Evolutionary conservation across 1,139 yeast species (phyloP).

Genomic region (Scheffersomyces quercinus): DNA sequence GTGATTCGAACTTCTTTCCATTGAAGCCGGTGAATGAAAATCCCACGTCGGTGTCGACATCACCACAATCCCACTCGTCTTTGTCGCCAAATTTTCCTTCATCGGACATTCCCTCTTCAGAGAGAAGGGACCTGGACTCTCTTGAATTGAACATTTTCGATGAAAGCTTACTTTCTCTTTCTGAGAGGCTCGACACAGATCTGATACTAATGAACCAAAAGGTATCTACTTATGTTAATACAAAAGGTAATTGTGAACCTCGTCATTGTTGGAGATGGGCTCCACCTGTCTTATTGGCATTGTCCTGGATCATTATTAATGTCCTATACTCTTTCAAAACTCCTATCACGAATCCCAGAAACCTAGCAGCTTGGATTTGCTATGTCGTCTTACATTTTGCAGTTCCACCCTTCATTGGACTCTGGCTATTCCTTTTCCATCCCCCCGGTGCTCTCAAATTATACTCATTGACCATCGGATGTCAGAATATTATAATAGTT

Average conservation of each 20-base stretch:
- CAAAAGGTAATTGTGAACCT: constrained; percentile 3
- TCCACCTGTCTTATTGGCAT: constrained; percentile 13
- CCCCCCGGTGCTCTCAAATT: constrained; percentile 16
- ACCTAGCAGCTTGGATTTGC: constrained; percentile 14
- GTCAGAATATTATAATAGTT: constrained; percentile 12
- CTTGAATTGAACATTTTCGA: too few relatives aligned
- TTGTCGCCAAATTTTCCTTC: too few relatives aligned
- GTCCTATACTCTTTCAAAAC: constrained; percentile 8
- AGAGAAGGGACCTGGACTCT: too few relatives aligned
- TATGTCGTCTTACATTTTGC: constrained; percentile 15
- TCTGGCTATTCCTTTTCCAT: constrained; percentile 16
- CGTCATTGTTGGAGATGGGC: constrained; percentile 11
- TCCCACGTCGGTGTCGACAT: too few relatives aligned
- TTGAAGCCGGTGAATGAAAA: too few relatives aligned
- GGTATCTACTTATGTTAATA: constrained; percentile 1
- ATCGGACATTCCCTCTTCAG: too few relatives aligned
- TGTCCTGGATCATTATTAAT: constrained; percentile 13
- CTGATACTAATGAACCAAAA: neutral
- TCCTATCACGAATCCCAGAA: constrained; percentile 8
- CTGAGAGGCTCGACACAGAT: too few relatives aligned
- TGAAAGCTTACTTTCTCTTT: too few relatives aligned
- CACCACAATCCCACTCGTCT: too few relatives aligned
- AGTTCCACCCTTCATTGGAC: constrained; percentile 11
- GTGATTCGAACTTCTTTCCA: too few relatives aligned
- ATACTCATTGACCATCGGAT: constrained; percentile 12